A percentile compares a stretch with the other conserved stretches of the same genome.
These are phyloP conservation scores for Kwoniella botswanensis DNA, from an alignment of 768 basidiomycete species.

Conservation along the genomic window DNA sequence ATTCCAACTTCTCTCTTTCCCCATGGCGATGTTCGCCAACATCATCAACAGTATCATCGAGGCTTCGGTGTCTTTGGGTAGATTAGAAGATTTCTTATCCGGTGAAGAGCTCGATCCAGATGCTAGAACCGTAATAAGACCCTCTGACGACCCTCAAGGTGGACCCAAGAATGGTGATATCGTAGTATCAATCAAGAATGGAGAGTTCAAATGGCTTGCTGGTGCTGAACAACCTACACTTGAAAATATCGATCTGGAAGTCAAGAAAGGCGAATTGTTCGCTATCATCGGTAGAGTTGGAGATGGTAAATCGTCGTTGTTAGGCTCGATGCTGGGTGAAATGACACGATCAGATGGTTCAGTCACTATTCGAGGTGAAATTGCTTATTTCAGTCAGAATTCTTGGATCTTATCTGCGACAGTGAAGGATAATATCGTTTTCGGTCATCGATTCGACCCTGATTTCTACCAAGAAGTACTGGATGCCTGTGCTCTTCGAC, in stretches of 20 bases:
- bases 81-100: slow-evolving; percentile 74
- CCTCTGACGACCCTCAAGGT: slow-evolving; percentile 40
- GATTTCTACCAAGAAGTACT: slow-evolving; percentile 58
- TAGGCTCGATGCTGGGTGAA: slow-evolving; percentile 78
- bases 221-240: slow-evolving; percentile 66
- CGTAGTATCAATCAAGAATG: slow-evolving; percentile 73
- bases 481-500: slow-evolving; percentile 78
- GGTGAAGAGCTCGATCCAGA: slow-evolving; percentile 81
- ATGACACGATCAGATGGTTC: slow-evolving; percentile 79
- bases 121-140: slow-evolving; percentile 67
- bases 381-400: slow-evolving; percentile 85
- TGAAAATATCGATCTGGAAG: slow-evolving; percentile 74
- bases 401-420: slow-evolving; percentile 89
- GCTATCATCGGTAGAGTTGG: slow-evolving; percentile 89
- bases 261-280: slow-evolving; percentile 81
- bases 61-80: slow-evolving; percentile 79
- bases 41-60: slow-evolving; percentile 73
- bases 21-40: slow-evolving; percentile 57
- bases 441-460: slow-evolving; percentile 86
- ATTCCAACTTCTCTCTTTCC: slow-evolving; percentile 55
- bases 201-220: slow-evolving; percentile 77
- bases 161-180: slow-evolving; percentile 58
- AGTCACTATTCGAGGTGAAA: slow-evolving; percentile 69
- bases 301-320: slow-evolving; percentile 70
- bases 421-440: slow-evolving; percentile 87